A percentile compares a stretch with the other conserved stretches of the same genome.
These are phyloP conservation scores for Kazachstania viticola DNA, from an alignment of 805 yeast species.

Conservation along the genomic window DNA sequence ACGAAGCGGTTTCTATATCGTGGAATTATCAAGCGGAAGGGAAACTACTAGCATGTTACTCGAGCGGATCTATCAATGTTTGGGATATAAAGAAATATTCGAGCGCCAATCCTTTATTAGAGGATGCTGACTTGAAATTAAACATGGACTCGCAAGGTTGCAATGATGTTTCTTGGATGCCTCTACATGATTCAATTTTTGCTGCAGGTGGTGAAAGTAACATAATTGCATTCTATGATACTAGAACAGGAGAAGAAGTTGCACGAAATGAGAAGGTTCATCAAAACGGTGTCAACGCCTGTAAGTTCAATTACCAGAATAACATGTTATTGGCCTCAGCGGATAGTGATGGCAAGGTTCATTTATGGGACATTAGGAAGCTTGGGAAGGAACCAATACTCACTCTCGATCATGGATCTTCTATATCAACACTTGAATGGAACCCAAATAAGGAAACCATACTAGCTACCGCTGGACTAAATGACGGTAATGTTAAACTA, in stretches of 20 bases:
- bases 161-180: slow-evolving; percentile 65
- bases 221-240: slow-evolving; percentile 40
- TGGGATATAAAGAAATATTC: slow-evolving; percentile 51
- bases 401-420: slow-evolving; percentile 30
- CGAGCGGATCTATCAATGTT: slow-evolving; percentile 49
- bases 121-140: slow-evolving; percentile 12
- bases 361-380: slow-evolving; percentile 56
- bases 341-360: slow-evolving; percentile 42
- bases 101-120: slow-evolving; percentile 16
- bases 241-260: slow-evolving; percentile 26
- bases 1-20: slow-evolving; percentile 58
- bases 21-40: slow-evolving; percentile 68
- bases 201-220: slow-evolving; percentile 60
- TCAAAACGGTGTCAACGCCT: slow-evolving; percentile 37
- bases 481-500: slow-evolving; percentile 49
- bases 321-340: slow-evolving; percentile 56
- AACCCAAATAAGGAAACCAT: slow-evolving; percentile 44
- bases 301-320: slow-evolving; percentile 49
- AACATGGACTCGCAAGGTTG: slow-evolving; percentile 36
- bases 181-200: slow-evolving; percentile 48
- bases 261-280: slow-evolving; percentile 2
- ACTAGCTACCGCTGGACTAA: slow-evolving; percentile 55
- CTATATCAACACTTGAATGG: slow-evolving; percentile 65
- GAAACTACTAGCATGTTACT: slow-evolving; percentile 44
- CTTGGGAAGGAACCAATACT: slow-evolving; percentile 22